These are phyloP conservation scores for Aegilops bicornis DNA, from an alignment of 176 grass and related monocot species.

Conservation along the genomic window DNA sequence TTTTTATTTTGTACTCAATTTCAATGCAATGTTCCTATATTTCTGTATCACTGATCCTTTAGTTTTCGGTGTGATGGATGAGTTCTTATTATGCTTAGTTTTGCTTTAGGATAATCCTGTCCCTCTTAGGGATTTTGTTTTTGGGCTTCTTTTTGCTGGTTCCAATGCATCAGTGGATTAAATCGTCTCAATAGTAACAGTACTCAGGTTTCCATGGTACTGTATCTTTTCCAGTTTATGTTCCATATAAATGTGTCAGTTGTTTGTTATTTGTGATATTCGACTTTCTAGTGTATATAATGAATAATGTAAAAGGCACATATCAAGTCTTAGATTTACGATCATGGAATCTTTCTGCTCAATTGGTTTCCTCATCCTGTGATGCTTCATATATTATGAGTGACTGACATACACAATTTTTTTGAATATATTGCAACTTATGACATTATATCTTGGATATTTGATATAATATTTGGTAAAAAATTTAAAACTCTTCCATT, in stretches of 20 bases:
- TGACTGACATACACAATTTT: neutral
- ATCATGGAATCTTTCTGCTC: neutral
- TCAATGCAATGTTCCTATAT: neutral
- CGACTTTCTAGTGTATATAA: neutral
- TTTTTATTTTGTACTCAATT: neutral
- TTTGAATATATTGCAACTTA: neutral
- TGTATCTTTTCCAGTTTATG: neutral
- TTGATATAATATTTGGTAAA: neutral
- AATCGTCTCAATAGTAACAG: neutral
- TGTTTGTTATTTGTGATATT: neutral
- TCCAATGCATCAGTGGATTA: neutral
- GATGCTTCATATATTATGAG: neutral
- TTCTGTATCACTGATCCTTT: neutral
- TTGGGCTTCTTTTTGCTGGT: neutral
- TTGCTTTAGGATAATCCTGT: neutral
- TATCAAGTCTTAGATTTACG: neutral
- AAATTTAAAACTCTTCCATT: neutral
- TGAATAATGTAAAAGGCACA: neutral
- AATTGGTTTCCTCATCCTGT: neutral
- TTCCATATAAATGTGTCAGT: neutral
- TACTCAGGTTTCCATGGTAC: neutral
- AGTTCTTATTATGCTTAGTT: slow-evolving; percentile 23
- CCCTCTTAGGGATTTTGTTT: neutral
- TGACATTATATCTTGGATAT: slow-evolving; percentile 3
- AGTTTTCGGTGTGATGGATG: neutral